A percentile compares a stretch with the other conserved stretches of the same genome.
Evolutionary conservation across 2,329 filamentous ascomycete species (phyloP).

Genomic region (Eutypa lata): DNA sequence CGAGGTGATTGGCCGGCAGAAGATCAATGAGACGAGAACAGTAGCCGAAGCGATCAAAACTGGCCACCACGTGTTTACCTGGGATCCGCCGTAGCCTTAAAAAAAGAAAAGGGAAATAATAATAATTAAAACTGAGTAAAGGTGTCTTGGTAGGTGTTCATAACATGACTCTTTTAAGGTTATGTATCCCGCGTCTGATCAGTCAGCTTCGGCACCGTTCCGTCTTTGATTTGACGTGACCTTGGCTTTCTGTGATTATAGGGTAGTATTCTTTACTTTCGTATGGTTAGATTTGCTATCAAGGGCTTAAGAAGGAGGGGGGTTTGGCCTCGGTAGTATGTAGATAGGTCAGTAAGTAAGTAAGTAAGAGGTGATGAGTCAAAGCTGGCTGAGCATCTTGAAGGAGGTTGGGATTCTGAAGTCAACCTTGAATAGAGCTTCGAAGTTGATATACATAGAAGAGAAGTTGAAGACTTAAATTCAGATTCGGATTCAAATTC

Average conservation of each 20-base stretch:
- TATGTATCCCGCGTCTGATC: slow-evolving; percentile 3
- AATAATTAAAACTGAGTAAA: slow-evolving; percentile 17
- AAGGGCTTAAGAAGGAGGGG: too few relatives aligned
- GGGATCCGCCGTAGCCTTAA: slow-evolving; percentile 23
- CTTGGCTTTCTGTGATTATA: not conserved
- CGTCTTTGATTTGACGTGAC: slow-evolving; percentile 3
- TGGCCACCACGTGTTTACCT: slow-evolving; percentile 25
- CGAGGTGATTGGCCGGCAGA: slow-evolving; percentile 16
- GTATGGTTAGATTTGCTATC: not conserved
- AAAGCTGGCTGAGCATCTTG: too few relatives aligned
- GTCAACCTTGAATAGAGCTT: too few relatives aligned
- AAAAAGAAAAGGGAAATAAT: slow-evolving; percentile 11
- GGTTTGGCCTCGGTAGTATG: too few relatives aligned
- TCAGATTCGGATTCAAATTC: too few relatives aligned
- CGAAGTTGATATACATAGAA: too few relatives aligned
- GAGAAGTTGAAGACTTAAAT: too few relatives aligned
- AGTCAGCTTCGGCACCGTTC: not conserved
- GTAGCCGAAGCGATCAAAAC: slow-evolving; percentile 13
- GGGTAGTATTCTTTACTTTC: not conserved
- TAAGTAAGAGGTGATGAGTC: too few relatives aligned
- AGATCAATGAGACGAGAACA: slow-evolving; percentile 9
- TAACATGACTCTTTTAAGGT: not conserved
- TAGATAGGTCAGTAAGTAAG: too few relatives aligned
- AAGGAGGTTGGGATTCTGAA: too few relatives aligned
- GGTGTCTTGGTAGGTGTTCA: slow-evolving; percentile 1